Conservation (phyloP, 2,329 filamentous ascomycete genomes). For the Lizonia empirigonia region DNA sequence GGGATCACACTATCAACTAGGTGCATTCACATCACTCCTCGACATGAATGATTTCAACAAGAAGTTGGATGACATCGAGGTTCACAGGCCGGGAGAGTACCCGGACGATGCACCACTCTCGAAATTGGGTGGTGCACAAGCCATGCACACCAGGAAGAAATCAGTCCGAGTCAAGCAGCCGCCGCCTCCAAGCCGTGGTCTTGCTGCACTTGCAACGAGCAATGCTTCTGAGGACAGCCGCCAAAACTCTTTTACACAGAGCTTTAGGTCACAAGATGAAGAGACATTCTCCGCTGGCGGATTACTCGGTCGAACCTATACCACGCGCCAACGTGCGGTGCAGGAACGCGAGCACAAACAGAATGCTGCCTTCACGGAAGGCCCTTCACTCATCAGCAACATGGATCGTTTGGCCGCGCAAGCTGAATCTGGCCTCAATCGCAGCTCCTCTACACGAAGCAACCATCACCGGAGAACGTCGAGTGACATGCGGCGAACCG, state of each 20-base stretch:
- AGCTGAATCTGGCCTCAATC: constrained; percentile 34
- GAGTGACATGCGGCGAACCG: constrained; percentile 52
- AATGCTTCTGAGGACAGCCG: constrained; percentile 23
- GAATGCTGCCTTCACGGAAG: constrained; percentile 59
- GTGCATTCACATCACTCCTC: constrained; percentile 70
- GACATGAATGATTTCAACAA: constrained; percentile 66
- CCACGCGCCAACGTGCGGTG: constrained; percentile 50
- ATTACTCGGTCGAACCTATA: constrained; percentile 58
- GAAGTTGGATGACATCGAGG: constrained; percentile 32
- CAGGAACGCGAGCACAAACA: constrained; percentile 47
- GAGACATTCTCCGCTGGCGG: constrained; percentile 55
- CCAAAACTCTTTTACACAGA: constrained; percentile 31
- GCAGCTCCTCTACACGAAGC: constrained; percentile 42
- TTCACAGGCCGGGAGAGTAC: constrained; percentile 31
- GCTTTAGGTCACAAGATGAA: constrained; percentile 31
- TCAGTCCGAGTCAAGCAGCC: constrained; percentile 46
- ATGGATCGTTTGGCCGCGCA: constrained; percentile 36
- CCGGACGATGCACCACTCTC: constrained; percentile 35
- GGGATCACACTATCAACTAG: constrained; percentile 65
- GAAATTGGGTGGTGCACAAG: constrained; percentile 30
- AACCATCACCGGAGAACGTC: constrained; percentile 40
- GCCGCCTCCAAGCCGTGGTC: constrained; percentile 41
- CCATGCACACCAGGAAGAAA: constrained; percentile 44
- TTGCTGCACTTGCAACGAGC: constrained; percentile 25
- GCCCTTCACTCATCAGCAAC: constrained; percentile 62